Conservation (phyloP, 176 grass and related monocot genomes). For the Triticum urartu region DNA sequence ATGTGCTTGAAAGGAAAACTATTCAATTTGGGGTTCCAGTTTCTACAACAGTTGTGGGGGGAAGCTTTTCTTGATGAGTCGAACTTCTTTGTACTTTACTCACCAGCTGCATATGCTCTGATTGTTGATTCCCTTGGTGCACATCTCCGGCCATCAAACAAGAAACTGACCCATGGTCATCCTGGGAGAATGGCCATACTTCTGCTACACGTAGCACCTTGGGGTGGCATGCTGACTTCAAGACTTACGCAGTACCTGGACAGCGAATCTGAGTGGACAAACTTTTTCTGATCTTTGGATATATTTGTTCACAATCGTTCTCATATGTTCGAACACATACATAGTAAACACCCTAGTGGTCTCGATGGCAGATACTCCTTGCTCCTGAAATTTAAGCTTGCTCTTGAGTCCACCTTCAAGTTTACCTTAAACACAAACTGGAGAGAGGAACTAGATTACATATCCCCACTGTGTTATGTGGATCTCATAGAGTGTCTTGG, state of each 20-base stretch:
- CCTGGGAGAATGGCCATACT: constrained; percentile 45
- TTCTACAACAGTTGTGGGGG: too few relatives aligned
- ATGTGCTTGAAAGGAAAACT: too few relatives aligned
- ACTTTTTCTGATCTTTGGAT: constrained; percentile 40
- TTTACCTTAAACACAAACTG: constrained; percentile 30
- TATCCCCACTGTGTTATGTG: constrained; percentile 50
- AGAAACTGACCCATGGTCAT: constrained; percentile 43
- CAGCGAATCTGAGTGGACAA: constrained; percentile 32
- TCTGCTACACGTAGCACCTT: constrained; percentile 35
- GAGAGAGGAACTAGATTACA: constrained; percentile 20
- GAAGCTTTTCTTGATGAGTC: neutral
- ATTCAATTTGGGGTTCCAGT: too few relatives aligned
- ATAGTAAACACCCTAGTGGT: neutral
- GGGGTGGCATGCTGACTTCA: neutral
- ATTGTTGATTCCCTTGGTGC: constrained; percentile 31
- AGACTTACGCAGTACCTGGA: constrained; percentile 27
- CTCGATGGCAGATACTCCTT: constrained; percentile 24
- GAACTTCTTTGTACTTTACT: constrained; percentile 30
- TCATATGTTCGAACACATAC: too few relatives aligned
- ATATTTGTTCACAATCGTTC: constrained; percentile 5
- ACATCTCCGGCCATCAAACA: neutral
- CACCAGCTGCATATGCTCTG: constrained; percentile 19
- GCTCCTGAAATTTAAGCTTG: constrained; percentile 25
- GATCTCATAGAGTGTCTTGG: constrained; percentile 58
- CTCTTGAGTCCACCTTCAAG: constrained; percentile 24